Evolutionary conservation across 2,329 filamentous ascomycete genomes (phyloP), one percentile per base, ranked within the genome.

Genomic region (Clarireedia hainanense): DNA sequence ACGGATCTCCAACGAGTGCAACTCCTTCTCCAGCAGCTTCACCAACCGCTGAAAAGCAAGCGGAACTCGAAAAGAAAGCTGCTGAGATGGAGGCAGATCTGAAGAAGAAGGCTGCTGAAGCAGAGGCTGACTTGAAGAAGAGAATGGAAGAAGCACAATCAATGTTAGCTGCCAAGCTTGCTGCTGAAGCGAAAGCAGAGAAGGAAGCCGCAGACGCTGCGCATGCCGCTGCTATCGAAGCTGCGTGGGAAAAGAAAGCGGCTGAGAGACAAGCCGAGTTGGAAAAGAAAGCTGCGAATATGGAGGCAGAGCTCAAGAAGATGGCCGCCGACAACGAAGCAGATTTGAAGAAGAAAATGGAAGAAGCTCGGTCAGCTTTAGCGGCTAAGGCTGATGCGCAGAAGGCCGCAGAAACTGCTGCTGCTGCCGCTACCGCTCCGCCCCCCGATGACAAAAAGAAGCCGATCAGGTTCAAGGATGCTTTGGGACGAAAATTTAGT

Each of bases 401-500:
- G 71, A 71, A 39, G 68, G 60, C 61, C 26, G 62, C 56, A 7
- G 62, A 64, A 14, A 59, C 58, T 37, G 57, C 60, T 5, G 40
- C 47, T 7, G 57, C 34, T 2, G 74, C 75, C 26, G 75, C 74
- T 56, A 72, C 74, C 30, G 72, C 73, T 7, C 57, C 40, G 9
- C 42, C 51, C 20, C 43, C 43, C 17, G 57, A 62, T 4, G 77
- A 75, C 5, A 73, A 74, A 56, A 76, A 78, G 58, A 71, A 80
- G 64, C 89, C 88, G 2, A 89, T 96, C 69, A 86, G 85, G 63
- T 95, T 95, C 74, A 95, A 95, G 72, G 91, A 96, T 69, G 91
- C 91, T 0, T 84, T 96, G 15, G 89, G 89, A 34, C 81, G 91
- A 62, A 96, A 95, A 71, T 96, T 95, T 70, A 94, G 84, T 72